phyloP scores from a whole-genome alignment of 164 flowering plant species.

The Berberis vulgaris region DNA sequence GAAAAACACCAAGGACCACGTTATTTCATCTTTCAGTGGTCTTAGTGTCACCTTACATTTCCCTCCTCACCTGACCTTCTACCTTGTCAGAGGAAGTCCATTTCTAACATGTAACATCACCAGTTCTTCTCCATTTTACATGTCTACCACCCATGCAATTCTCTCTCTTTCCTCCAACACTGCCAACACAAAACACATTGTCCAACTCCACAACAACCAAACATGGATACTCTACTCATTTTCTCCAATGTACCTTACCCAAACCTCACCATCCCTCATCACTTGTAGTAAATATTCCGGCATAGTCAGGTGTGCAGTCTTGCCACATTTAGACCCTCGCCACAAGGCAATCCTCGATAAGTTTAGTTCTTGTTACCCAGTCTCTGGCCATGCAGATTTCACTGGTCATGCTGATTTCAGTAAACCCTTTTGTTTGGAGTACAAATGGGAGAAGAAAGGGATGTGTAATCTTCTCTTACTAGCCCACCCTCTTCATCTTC shows the following conservation, averaged over 20 bases:
- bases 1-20: conserved; percentile 10
- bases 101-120: conserved; percentile 44
- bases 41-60: conserved; percentile 69
- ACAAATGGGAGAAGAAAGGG: conserved; percentile 78
- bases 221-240: conserved; percentile 78
- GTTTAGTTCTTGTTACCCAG: conserved; percentile 69
- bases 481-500: too few relatives aligned
- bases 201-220: conserved; percentile 63
- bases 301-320: conserved; percentile 46
- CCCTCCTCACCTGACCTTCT: conserved; percentile 50
- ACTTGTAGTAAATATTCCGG: conserved; percentile 49
- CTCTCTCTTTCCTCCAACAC: too few relatives aligned
- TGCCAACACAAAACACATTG: conserved; percentile 37
- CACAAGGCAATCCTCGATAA: conserved; percentile 52
- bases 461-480: conserved; percentile 35
- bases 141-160: too few relatives aligned
- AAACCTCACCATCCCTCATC: conserved; percentile 24
- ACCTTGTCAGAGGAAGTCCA: conserved; percentile 85
- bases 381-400: conserved; percentile 47
- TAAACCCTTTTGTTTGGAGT: conserved; percentile 56
- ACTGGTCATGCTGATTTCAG: conserved; percentile 14
- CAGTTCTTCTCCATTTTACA: conserved; percentile 11
- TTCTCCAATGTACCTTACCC: conserved; percentile 39
- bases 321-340: conserved; percentile 36
- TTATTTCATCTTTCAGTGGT: conserved; percentile 54